phyloP scores from a whole-genome alignment of 192 early-diverging fungal genomes.

The Spizellomyces punctatus region DNA sequence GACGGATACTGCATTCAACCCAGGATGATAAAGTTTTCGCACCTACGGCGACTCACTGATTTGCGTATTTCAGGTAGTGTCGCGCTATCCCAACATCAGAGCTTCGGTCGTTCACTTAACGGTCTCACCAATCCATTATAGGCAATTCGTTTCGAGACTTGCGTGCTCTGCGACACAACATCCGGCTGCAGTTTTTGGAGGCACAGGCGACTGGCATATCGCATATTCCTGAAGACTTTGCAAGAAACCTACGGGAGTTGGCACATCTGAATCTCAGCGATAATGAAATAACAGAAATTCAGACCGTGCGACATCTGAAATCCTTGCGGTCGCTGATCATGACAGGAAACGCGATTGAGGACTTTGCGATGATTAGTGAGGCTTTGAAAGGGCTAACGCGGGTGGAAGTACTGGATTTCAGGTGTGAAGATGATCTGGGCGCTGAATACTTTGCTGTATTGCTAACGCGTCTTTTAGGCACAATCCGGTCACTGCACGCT shows the following conservation, averaged over 20 bases:
- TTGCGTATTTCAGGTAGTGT: constrained; percentile 12
- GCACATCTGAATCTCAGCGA: constrained; percentile 25
- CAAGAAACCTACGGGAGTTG: constrained; percentile 4
- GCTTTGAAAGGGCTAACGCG: neutral
- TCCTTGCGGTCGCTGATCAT: constrained; percentile 16
- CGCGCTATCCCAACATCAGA: neutral
- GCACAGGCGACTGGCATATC: neutral
- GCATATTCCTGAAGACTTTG: constrained; percentile 12
- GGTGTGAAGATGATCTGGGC: constrained; percentile 5
- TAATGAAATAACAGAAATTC: constrained; percentile 17
- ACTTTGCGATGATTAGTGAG: constrained; percentile 14
- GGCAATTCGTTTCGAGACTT: neutral
- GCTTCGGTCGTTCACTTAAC: too few relatives aligned
- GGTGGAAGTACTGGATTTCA: constrained; percentile 29
- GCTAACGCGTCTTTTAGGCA: constrained; percentile 11
- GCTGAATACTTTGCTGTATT: too few relatives aligned
- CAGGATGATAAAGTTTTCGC: constrained; percentile 7
- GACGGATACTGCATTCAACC: neutral
- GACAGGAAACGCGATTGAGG: constrained; percentile 9
- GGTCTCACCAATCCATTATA: neutral
- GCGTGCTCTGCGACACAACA: constrained; percentile 7
- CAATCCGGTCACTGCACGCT: constrained; percentile 21
- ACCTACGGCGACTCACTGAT: neutral
- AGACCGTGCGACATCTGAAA: constrained; percentile 10
- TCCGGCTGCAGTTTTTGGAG: constrained; percentile 4